Evolutionary conservation across 805 yeast genomes (phyloP), one percentile per base, ranked within the genome.

Genomic region (Candida sithepensis): DNA sequence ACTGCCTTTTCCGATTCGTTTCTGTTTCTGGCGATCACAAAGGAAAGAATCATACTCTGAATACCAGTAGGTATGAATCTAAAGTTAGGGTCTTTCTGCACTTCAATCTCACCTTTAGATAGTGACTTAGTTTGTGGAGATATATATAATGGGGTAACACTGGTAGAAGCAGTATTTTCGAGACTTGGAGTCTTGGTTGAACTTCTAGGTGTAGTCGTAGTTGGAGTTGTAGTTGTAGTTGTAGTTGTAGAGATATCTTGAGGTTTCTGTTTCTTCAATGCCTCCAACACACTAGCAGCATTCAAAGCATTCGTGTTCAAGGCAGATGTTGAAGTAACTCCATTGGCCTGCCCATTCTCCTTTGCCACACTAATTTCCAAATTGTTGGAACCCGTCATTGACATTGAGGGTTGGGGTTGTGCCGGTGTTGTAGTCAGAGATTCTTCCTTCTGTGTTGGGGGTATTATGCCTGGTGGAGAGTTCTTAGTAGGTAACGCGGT

Each of bases 281-380:
- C 68, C 45, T 66, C 70, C 39, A 66, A 48, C 12, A 66, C 70
- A 47, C 69, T 66, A n/a, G 68, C 69, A 2, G 70, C 70, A 54
- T 66, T 66, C 19, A 60, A 40, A 18, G 70, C 70, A 48, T 63
- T 64, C 21, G 61, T 49, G 49, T 64, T 66, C 40, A 60, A 23
- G 9, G 33, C 43, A 16, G 58, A 51, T 8, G 58, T 21, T 18
- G 30, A 9, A 30, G 43, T 28, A 24, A 34, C 7, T 6, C 38
- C 38, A 34, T 34, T 34, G 10, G 20, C 20, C 4, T 34, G 38
- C 4, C 38, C 38, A 34, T 34, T 34, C 38, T 34, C 38, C 6
- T 34, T 34, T 21, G 38, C 5, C 16, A 34, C 16, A 34, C 20
- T 16, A 16, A 8, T 16, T 37, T 22, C 39, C 16, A 28, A 26